Evolutionary conservation across 371 early-diverging fungal species (phyloP).

Genomic region (Phascolomyces articulosus): DNA sequence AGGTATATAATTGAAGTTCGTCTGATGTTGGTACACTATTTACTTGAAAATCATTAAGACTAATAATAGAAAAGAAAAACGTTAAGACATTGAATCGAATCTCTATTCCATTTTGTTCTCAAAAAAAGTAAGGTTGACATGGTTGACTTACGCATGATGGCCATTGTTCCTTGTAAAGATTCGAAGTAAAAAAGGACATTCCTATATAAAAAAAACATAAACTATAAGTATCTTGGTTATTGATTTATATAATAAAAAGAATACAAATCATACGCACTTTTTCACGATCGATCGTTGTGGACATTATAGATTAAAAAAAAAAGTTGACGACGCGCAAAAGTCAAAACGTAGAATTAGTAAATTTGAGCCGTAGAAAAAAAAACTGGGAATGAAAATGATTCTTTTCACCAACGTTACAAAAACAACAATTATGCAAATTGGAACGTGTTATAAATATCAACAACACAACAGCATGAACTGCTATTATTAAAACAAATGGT

Average conservation of each 20-base stretch:
- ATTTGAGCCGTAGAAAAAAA: too few relatives aligned
- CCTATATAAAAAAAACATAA: slow-evolving; percentile 30
- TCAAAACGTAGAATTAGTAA: too few relatives aligned
- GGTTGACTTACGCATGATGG: slow-evolving; percentile 47
- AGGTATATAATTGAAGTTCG: slow-evolving; percentile 65
- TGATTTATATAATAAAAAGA: not conserved
- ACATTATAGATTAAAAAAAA: slow-evolving; percentile 19
- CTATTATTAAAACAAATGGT: too few relatives aligned
- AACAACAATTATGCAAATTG: too few relatives aligned
- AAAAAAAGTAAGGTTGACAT: not conserved
- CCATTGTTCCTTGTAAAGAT: slow-evolving; percentile 47
- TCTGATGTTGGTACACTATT: slow-evolving; percentile 44
- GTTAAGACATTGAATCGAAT: too few relatives aligned
- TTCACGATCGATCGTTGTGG: slow-evolving; percentile 48
- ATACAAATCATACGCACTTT: slow-evolving; percentile 26
- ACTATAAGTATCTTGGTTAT: not conserved
- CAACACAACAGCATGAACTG: too few relatives aligned
- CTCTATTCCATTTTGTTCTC: too few relatives aligned
- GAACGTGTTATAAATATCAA: too few relatives aligned
- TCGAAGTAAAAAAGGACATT: slow-evolving; percentile 65
- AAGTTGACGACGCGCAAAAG: not conserved
- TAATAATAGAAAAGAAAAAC: too few relatives aligned
- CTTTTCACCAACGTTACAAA: too few relatives aligned
- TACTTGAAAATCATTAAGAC: slow-evolving; percentile 38
- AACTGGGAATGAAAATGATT: too few relatives aligned